Base-by-base conservation (phyloP, 1,284 basidiomycete species). In the Rhizoctonia solani region DNA sequence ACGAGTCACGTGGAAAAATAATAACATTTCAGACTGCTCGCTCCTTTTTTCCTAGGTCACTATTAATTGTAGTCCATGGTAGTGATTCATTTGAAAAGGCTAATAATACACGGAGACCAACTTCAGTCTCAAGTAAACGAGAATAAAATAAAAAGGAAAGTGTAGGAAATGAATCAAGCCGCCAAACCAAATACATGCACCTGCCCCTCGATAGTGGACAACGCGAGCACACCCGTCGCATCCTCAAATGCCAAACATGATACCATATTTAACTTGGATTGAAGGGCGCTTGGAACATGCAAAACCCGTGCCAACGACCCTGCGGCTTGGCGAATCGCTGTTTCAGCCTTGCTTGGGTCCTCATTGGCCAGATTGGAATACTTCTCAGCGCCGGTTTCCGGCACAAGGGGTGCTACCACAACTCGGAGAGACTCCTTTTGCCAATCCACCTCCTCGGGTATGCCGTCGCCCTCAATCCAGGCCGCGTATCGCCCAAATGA, bases 171-270 rank as follows among this genome's bases (percentile, higher is more conserved):
- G 13, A 41, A 21, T 49, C 56, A 47, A 23, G 44, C 44, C 8
- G 32, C 47, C 16, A 61, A 29, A 23, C 58, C 47, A 3, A 46
- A 32, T 16, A 61, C 29, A 29, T 37, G n/a, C 4, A 61, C 47
- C 46, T 50, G 58, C 14, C 58, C 58, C 46, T 61, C 58, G 16
- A 61, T 50, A 25, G 58, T 61, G n/a, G 58, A 44, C 58, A 61
- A 39, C 30, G 27, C 58, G 25, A 61, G 19, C 4, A 61, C 58
- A 34, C 58, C 58, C 44, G 27, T 29, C 44, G 58, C 58, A 61
- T 61, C 58, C 58, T 61, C 58, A 44, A 61, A 16, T 3, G 58
- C 58, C 44, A 61, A 29, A 39, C 58, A 61, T 37, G 58, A 61
- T n/a, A 41, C 58, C 32, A 61, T 37, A 27, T 61, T 61, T 47